Conservation (phyloP, 139 green algal genomes). For the Eudorina sp. region DNA sequence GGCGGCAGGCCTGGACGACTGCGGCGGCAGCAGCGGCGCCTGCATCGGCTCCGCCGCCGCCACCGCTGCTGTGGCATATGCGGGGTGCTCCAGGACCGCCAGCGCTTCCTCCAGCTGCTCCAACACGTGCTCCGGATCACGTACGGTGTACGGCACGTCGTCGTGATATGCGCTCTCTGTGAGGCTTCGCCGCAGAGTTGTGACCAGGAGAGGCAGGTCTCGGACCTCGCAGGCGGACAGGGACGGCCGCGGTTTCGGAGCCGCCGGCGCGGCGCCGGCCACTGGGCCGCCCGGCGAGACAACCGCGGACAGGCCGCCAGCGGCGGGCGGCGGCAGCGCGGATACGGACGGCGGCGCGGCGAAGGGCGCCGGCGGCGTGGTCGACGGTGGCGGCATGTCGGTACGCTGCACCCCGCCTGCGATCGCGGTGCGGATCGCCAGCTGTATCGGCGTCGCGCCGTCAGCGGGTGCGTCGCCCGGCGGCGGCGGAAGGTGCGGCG, state of each 20-base stretch:
- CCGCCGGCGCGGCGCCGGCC: not conserved
- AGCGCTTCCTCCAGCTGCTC: conserved; percentile 42
- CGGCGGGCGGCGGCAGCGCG: not conserved
- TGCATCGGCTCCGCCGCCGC: not conserved
- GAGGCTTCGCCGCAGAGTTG: conserved; percentile 24
- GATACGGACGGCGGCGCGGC: not conserved
- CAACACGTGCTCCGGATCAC: conserved; percentile 28
- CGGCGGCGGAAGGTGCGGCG: not conserved
- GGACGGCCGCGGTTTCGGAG: not conserved
- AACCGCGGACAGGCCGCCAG: not conserved
- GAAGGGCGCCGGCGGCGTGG: not conserved
- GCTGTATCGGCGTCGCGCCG: conserved; percentile 1
- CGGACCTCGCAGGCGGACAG: conserved; percentile 27
- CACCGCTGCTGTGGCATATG: not conserved
- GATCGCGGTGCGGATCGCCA: conserved; percentile 34
- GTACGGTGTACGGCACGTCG: conserved; percentile 33
- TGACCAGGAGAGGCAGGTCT: conserved; percentile 16
- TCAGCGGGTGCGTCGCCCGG: not conserved
- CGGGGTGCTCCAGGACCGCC: conserved; percentile 27
- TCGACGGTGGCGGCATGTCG: conserved; percentile 26
- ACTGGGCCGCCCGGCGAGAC: too few relatives aligned
- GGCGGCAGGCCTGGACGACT: too few relatives aligned
- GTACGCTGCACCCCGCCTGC: not conserved
- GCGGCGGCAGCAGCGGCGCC: not conserved
- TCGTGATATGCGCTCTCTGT: conserved; percentile 5